phyloP scores from a whole-genome alignment of 2,329 filamentous ascomycete genomes.

The Penicillium palitans region DNA sequence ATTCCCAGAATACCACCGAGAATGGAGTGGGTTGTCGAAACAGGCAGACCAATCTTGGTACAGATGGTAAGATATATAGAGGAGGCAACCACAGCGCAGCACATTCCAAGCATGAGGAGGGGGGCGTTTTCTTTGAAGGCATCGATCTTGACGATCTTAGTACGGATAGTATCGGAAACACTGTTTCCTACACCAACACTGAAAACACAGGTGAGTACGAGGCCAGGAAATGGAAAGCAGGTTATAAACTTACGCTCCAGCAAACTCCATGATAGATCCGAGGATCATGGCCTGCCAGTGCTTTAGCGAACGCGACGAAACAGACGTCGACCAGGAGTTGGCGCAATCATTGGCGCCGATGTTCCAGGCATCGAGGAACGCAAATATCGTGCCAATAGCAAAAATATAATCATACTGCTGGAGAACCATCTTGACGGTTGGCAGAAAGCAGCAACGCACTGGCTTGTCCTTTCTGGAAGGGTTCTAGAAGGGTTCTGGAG shows the following conservation, averaged over 20 bases:
- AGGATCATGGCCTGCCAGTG: background rate
- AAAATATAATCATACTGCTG: background rate
- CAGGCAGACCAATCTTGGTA: background rate
- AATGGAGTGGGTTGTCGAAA: background rate
- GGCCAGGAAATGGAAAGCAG: background rate
- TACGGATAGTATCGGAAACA: background rate
- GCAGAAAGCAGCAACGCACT: background rate
- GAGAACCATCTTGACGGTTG: background rate
- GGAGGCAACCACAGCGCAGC: background rate
- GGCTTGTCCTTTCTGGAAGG: background rate
- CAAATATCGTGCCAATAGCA: background rate
- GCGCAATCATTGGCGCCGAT: background rate
- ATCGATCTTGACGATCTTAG: background rate
- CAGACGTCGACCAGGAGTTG: slow-evolving; percentile 1
- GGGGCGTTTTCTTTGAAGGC: background rate
- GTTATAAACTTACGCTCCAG: background rate
- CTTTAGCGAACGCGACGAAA: background rate
- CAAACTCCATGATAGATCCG: background rate
- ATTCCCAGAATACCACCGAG: background rate
- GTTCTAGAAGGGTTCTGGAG: background rate
- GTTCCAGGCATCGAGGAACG: background rate
- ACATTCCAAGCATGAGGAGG: slow-evolving; percentile 1
- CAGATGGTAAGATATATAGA: background rate
- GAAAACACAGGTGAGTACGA: background rate
- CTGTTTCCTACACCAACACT: slow-evolving; percentile 2